Base-by-base conservation (phyloP, 2,329 filamentous ascomycete genomes). In the Graphilbum ipis-grandicollis region DNA sequence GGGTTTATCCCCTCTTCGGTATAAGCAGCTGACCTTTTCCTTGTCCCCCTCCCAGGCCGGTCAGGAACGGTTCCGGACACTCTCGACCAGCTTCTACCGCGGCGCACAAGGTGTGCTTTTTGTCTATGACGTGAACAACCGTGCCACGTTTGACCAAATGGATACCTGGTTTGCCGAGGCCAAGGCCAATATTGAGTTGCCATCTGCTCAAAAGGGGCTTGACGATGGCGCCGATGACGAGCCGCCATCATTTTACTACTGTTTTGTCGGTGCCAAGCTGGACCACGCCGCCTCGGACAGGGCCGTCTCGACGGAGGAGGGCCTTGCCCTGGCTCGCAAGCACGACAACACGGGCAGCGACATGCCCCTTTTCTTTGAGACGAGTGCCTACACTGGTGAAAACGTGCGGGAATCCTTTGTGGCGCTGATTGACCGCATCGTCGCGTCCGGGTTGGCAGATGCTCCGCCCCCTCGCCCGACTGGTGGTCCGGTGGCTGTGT, bases 161-260 rank as follows among this genome's bases (percentile, higher is more conserved):
- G 62, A 65, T 33, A 54, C 56, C 35, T 71, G 66, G 66, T 66
- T 67, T 44, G 59, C 65, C 32, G 66, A 71, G 48, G 66, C 61
- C 7, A 59, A 65, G 46, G 49, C 51, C 12, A 67, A 68, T 46
- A 65, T n/a, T n/a, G n/a, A n/a, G n/a, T n/a, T n/a, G n/a, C n/a
- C n/a, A n/a, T n/a, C n/a, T n/a, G n/a, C n/a, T n/a, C n/a, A n/a
- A n/a, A n/a, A n/a, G n/a, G n/a, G n/a, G n/a, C n/a, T n/a, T n/a
- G n/a, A n/a, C n/a, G n/a, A n/a, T n/a, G n/a, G n/a, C n/a, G n/a
- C n/a, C n/a, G n/a, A n/a, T n/a, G n/a, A n/a, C n/a, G n/a, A n/a
- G n/a, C n/a, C n/a, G n/a, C n/a, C n/a, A n/a, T n/a, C n/a, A n/a
- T n/a, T n/a, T n/a, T n/a, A 43, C 15, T 42, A 41, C 30, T 44